Conservation (phyloP, 257 asterid species). For the Solanum chiquidenum region DNA sequence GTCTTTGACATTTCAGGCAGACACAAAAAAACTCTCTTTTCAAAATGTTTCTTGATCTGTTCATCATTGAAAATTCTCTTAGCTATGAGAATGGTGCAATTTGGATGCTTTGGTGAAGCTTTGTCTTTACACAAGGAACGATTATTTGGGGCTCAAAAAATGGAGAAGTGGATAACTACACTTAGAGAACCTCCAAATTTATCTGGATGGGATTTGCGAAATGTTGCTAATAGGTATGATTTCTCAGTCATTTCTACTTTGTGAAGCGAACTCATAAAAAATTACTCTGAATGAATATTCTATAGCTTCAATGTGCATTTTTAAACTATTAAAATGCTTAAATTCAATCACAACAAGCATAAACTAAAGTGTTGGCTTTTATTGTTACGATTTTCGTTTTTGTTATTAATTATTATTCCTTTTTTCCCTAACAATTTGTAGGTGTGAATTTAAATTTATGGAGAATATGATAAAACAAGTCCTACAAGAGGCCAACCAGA, state of each 20-base stretch:
- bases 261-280: not conserved
- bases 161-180: not conserved
- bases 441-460: not conserved
- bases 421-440: not conserved
- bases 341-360: not conserved
- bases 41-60: slow-evolving; percentile 1
- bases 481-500: not conserved
- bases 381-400: not conserved
- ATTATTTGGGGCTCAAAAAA: not conserved
- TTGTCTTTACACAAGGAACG: not conserved
- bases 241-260: not conserved
- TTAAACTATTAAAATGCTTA: not conserved
- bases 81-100: not conserved
- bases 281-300: not conserved
- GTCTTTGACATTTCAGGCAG: slow-evolving; percentile 3
- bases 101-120: not conserved
- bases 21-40: slow-evolving; percentile 1
- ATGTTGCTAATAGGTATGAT: not conserved
- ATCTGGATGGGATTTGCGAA: not conserved
- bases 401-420: not conserved
- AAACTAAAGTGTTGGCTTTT: not conserved
- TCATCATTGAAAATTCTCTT: not conserved
- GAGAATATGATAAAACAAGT: not conserved
- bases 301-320: not conserved
- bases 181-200: not conserved